Conservation (phyloP, 1,284 basidiomycete genomes). For the Meira miltonrushii region DNA sequence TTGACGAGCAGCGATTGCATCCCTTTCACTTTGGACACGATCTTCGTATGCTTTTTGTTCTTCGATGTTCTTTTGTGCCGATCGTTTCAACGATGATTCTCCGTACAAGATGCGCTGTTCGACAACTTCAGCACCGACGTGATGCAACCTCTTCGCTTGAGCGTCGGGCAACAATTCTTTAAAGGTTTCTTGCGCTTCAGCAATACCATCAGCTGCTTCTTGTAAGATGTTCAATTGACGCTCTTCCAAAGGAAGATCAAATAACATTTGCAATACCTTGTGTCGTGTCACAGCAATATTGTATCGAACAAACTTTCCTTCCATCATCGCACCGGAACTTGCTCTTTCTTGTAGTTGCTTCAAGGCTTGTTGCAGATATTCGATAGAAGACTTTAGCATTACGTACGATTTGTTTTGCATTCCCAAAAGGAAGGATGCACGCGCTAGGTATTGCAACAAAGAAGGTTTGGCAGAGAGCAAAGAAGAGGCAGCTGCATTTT, state of each 20-base stretch:
- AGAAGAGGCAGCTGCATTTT: neutral
- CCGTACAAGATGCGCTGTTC: conserved; percentile 50
- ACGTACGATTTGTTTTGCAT: conserved; percentile 33
- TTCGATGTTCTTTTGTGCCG: conserved; percentile 25
- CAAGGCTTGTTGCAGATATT: conserved; percentile 31
- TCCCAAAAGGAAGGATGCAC: conserved; percentile 45
- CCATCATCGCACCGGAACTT: conserved; percentile 6
- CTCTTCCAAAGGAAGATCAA: conserved; percentile 36
- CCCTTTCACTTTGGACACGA: conserved; percentile 27
- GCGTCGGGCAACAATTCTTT: conserved; percentile 35
- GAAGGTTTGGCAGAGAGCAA: conserved; percentile 18
- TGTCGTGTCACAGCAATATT: conserved; percentile 48
- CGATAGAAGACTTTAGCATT: conserved; percentile 29
- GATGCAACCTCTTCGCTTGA: conserved; percentile 29
- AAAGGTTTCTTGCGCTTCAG: conserved; percentile 26
- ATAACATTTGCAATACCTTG: conserved; percentile 47
- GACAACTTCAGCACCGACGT: conserved; percentile 44
- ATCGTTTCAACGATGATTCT: conserved; percentile 35
- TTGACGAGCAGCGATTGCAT: conserved; percentile 30
- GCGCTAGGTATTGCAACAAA: conserved; percentile 43
- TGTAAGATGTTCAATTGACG: conserved; percentile 27
- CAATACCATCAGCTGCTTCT: conserved; percentile 35
- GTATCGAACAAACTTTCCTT: conserved; percentile 42
- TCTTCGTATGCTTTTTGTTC: conserved; percentile 38
- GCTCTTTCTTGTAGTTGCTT: conserved; percentile 13